Conservation (phyloP, 1,139 yeast species). For the Candida pseudocylindracea region DNA sequence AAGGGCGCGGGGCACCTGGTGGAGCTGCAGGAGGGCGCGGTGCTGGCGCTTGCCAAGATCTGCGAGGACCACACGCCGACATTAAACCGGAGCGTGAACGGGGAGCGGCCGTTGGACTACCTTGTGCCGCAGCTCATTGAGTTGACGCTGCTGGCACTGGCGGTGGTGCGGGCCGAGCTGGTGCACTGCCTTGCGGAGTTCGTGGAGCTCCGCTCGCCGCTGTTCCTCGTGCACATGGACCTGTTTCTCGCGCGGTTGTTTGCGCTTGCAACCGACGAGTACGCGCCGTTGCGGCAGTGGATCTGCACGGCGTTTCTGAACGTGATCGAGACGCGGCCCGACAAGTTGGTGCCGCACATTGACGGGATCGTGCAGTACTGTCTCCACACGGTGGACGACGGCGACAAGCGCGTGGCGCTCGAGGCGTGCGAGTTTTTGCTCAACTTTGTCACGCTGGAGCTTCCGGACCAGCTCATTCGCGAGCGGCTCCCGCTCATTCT, state of each 20-base stretch:
- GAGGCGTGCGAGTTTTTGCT: slow-evolving; percentile 89
- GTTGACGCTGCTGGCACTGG: slow-evolving; percentile 18
- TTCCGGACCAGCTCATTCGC: slow-evolving; percentile 20
- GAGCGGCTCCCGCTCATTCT: slow-evolving; percentile 40
- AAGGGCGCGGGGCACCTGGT: slow-evolving; percentile 12
- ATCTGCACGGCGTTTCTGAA: slow-evolving; percentile 63
- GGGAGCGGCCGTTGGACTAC: slow-evolving; percentile 44
- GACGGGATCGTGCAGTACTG: slow-evolving; percentile 73
- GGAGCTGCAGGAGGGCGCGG: slow-evolving; percentile 40
- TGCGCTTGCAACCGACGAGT: slow-evolving; percentile 33
- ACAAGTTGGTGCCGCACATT: slow-evolving; percentile 57
- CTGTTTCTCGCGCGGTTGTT: slow-evolving; percentile 34
- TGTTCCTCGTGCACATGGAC: slow-evolving; percentile 27
- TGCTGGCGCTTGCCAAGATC: slow-evolving; percentile 64
- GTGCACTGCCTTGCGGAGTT: slow-evolving; percentile 63
- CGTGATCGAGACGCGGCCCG: slow-evolving; percentile 60
- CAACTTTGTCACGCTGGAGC: slow-evolving; percentile 28
- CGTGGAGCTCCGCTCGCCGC: slow-evolving; percentile 40
- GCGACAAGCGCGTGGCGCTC: slow-evolving; percentile 54
- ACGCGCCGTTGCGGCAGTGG: slow-evolving; percentile 41
- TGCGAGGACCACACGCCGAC: slow-evolving; percentile 59
- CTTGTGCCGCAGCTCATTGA: slow-evolving; percentile 34
- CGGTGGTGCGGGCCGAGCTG: slow-evolving; percentile 33
- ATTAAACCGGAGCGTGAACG: slow-evolving; percentile 39
- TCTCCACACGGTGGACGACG: slow-evolving; percentile 51